A percentile compares a stretch with the other conserved stretches of the same genome.
These are phyloP conservation scores for Allomyces macrogynus DNA, from an alignment of 192 early-diverging fungal species.

Conservation along the genomic window DNA sequence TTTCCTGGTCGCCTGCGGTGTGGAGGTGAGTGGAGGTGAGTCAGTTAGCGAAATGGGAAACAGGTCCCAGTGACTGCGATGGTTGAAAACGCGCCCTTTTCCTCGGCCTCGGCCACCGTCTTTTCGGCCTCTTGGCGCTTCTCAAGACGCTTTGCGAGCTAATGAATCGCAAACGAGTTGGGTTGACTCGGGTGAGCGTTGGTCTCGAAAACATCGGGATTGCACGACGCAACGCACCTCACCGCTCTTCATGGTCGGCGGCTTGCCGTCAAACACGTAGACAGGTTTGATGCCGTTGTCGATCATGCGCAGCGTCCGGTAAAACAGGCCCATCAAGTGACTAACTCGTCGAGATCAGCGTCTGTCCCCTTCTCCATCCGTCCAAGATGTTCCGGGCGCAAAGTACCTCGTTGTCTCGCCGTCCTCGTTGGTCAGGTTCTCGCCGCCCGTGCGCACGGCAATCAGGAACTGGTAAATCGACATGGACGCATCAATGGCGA, in stretches of 20 bases:
- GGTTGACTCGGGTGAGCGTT: not conserved
- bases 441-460: constrained; percentile 78
- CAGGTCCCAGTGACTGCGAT: not conserved
- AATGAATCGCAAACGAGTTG: not conserved
- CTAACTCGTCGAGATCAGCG: constrained; percentile 12
- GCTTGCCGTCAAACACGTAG: constrained; percentile 98
- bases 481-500: constrained; percentile 96
- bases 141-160: constrained; percentile 51
- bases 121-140: constrained; percentile 46
- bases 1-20: constrained; percentile 39
- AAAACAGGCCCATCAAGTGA: constrained; percentile 91
- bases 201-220: not conserved
- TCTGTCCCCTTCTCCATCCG: not conserved
- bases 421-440: constrained; percentile 65
- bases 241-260: constrained; percentile 72
- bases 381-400: too few relatives aligned
- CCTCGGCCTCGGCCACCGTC: constrained; percentile 48
- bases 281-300: constrained; percentile 90
- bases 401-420: constrained; percentile 82
- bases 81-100: constrained; percentile 22
- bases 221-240: constrained; percentile 31
- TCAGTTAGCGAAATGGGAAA: not conserved
- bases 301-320: constrained; percentile 88
- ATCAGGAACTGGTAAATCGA: constrained; percentile 97
- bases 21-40: not conserved